Evolutionary conservation across 2,329 filamentous ascomycete species (phyloP), one percentile per base, ranked within the genome.

Genomic region (Endoconidiophora laricicola): DNA sequence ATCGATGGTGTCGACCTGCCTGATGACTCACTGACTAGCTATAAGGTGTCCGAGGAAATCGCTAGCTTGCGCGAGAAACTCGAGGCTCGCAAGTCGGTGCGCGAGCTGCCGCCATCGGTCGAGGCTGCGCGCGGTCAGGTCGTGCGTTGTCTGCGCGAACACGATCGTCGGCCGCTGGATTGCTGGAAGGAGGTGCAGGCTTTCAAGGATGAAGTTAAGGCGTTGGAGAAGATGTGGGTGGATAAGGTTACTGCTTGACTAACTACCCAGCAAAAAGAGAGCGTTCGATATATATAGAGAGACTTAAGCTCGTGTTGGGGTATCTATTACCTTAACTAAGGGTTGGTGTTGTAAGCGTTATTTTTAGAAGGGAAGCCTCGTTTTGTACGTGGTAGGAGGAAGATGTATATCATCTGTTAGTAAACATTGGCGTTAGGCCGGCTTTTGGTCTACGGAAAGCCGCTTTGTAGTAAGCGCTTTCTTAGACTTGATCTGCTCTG

Each of bases 161-260:
- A 95, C 64, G 88, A 95, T 66, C 74, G 86, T 56, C 76, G 86
- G 64, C 88, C 90, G 62, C 70, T 95, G 62, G 85, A 95, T 70
- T 96, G 90, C 74, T 95, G 85, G 83, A 75, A 80, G 66, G 87
- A 95, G 74, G 86, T 95, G 22, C 83, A 93, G 69, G 72, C 71
- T 18, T 96, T 96, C 66, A 94, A 88, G 76, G 74, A 76, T 59
- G 86, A 94, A 72, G 88, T 96, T 46, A 78, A 83, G 58, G 79
- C 78, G 68, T 65, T 95, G 66, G 90, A 95, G 75, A 81, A 78
- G 66, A 73, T 72, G 23, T 96, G 93, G 78, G 86, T 95, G 36
- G 82, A 93, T 61, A 86, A 81, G 68, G 79, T 93, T 50, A 74
- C 42, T 24, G 51, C 51, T 41, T 52, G 24, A 37, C 18, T 18